Evolutionary conservation across 805 yeast genomes (phyloP), one percentile per base, ranked within the genome.

Genomic region (Ogataea thermomethanolica): DNA sequence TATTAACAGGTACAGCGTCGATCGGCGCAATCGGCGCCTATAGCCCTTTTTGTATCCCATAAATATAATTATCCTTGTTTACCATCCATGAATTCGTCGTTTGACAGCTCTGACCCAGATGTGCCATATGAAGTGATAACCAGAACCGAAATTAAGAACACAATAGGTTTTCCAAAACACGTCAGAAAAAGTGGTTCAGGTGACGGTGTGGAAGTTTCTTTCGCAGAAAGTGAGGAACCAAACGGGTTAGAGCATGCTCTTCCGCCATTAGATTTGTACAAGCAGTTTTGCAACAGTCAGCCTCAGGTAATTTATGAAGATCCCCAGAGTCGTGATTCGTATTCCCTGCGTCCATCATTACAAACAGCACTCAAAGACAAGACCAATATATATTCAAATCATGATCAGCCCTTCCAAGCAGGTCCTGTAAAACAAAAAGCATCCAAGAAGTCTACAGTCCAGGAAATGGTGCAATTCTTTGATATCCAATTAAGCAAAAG

Each of bases 71-170:
- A 13, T 14, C 26, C 17, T 33, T 33, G 11, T 36, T 28, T n/a
- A 15, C 8, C 9, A 4, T 20, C n/a, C 13, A 28, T 26, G 23
- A 15, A 24, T 12, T 35, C 28, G 24, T 45, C 50, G 12, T 41
- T 46, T 2, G 37, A 31, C 11, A 34, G 42, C 26, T 52, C 56
- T 4, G 54, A 52, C 29, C 46, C 50, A 1, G 44, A 44, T 22
- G 40, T 48, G n/a, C 45, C 52, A 9, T 51, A 47, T 25, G 37
- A 27, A 11, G 31, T 37, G 20, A 33, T 51, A n/a, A 25, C 41
- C 8, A 26, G 17, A 8, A 12, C 26, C 5, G 47, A 48, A 5
- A 39, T 51, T 4, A 20, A 13, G 2, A 15, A 33, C 9, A 43
- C 38, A 5, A 33, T 35, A 9, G 51, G 51, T 7, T 39, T 33